A percentile compares a stretch with the other conserved stretches of the same genome.
These are phyloP conservation scores for Kondoa subrosea DNA, from an alignment of 768 basidiomycete genomes.

Conservation along the genomic window DNA sequence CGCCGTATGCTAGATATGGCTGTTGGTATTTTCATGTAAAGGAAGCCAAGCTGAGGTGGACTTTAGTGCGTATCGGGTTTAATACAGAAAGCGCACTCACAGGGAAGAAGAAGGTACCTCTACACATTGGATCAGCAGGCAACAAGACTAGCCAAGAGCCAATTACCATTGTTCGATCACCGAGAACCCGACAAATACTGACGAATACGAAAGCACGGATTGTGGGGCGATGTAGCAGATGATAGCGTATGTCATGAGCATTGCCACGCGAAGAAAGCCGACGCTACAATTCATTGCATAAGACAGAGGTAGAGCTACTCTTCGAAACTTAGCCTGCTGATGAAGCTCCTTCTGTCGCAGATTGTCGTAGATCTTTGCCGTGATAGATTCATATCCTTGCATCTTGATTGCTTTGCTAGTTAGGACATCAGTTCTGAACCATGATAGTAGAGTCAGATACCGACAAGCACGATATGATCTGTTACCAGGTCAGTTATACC, in stretches of 20 bases:
- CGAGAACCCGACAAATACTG: slow-evolving; percentile 14
- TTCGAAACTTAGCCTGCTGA: slow-evolving; percentile 10
- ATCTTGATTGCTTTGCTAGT: slow-evolving; percentile 19
- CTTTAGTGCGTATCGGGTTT: slow-evolving; percentile 9
- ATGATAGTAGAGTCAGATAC: too few relatives aligned
- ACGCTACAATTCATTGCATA: slow-evolving; percentile 12
- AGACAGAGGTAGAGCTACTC: not conserved
- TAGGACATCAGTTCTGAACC: too few relatives aligned
- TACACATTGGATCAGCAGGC: slow-evolving; percentile 1
- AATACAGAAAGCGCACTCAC: slow-evolving; percentile 12
- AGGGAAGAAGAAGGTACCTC: slow-evolving; percentile 14
- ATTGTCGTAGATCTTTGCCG: slow-evolving; percentile 1
- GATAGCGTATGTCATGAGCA: slow-evolving; percentile 14
- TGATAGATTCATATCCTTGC: slow-evolving; percentile 16
- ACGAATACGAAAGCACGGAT: slow-evolving; percentile 2
- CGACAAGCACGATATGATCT: not conserved
- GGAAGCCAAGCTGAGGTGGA: slow-evolving; percentile 12
- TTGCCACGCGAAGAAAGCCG: slow-evolving; percentile 11
- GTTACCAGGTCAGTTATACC: not conserved
- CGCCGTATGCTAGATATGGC: slow-evolving; percentile 4
- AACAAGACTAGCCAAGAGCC: not conserved
- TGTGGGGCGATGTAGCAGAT: slow-evolving; percentile 8
- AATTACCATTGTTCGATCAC: slow-evolving; percentile 4
- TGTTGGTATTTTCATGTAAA: slow-evolving; percentile 5
- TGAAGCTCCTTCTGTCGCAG: slow-evolving; percentile 9